These are phyloP conservation scores for Pouteria glomerata DNA, from an alignment of 148 eudicot species.

Conservation along the genomic window DNA sequence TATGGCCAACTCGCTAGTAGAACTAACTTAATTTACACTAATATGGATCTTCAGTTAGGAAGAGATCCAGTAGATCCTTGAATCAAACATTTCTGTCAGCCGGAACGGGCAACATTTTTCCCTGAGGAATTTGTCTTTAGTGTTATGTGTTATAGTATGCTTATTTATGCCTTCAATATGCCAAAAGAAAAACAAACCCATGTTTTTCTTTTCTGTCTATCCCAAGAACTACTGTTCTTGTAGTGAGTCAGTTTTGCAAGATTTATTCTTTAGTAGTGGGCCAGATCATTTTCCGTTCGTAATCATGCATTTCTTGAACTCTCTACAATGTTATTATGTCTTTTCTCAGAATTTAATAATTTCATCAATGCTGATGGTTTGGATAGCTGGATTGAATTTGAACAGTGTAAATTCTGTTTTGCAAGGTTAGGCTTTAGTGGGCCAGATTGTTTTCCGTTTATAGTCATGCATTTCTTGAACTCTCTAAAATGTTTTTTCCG, in stretches of 20 bases:
- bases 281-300: neutral
- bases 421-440: too few species aligned
- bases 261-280: too few species aligned
- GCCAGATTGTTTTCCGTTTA: neutral
- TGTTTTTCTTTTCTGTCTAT: too few species aligned
- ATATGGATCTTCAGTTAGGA: neutral
- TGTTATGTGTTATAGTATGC: too few species aligned
- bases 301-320: neutral
- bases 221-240: too few species aligned
- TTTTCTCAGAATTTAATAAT: too few species aligned
- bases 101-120: neutral
- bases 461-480: neutral
- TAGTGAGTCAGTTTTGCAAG: too few species aligned
- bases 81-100: neutral
- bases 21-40: too few species aligned
- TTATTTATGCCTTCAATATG: too few species aligned
- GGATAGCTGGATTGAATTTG: neutral
- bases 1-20: too few species aligned
- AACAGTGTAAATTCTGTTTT: neutral
- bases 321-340: neutral
- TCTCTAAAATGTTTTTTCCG: neutral
- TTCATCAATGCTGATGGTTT: conserved; percentile 1
- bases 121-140: too few species aligned
- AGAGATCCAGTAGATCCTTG: neutral
- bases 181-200: too few species aligned